Base-by-base conservation (phyloP, 1,139 yeast genomes). In the Saccharomycopsis crataegensis region DNA sequence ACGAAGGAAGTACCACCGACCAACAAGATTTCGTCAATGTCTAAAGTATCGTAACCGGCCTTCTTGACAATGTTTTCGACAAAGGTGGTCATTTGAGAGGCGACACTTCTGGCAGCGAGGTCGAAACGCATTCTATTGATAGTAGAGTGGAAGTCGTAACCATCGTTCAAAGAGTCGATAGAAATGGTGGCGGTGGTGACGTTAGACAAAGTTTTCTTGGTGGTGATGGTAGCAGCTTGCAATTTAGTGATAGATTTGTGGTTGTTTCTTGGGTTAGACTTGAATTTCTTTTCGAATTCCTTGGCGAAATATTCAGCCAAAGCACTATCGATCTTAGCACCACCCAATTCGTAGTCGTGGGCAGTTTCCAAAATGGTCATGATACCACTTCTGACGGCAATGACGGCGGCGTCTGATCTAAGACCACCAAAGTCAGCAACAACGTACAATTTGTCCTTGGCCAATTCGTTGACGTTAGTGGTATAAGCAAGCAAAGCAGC, bases 391-490 rank as follows among this genome's bases (percentile, higher is more conserved):
- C 98, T 85, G 58, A 85, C 88, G 48, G 97, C 82, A 65, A 93
- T 76, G 53, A 94, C 93, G 55, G 99, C 96, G 59, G 93, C 97
- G 68, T 93, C 99, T 44, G 96, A 85, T 73, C 99, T 83, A 63
- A 90, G 79, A 67, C 97, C 98, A 69, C 99, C 99, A 65, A 93
- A 87, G 71, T 93, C 99, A 51, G 96, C 95, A 62, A 94, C 96
- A 53, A 88, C 94, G 64, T 85, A 89, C 57, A 88, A 74, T 72
- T 84, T 87, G 71, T 93, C 97, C 62, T 82, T 73, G 54, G 70
- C 67, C 62, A 82, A 73, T 61, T 76, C 61, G 41, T 62, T 62
- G 47, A 62, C 59, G 47, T 59, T 58, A 50, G 75, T 65, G 59
- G 82, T 77, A 63, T 85, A 86, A 7, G 98, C 91, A 62, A 93